A percentile compares a stretch with the other conserved stretches of the same genome.
phyloP scores from a whole-genome alignment of 805 yeast genomes.

The Scheffersomyces coipomensis region DNA sequence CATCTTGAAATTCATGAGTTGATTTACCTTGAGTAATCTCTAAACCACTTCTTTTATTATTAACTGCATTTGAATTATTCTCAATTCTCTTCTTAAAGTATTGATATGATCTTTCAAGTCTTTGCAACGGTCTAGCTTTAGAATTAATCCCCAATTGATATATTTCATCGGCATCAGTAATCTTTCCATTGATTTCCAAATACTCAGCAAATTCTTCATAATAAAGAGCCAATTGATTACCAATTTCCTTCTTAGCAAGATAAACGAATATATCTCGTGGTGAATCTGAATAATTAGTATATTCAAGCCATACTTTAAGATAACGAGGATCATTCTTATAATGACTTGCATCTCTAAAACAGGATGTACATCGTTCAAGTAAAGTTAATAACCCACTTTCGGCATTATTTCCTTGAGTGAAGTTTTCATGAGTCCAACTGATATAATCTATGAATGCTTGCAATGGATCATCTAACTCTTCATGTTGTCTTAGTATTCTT shows the following conservation, averaged over 20 bases:
- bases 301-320: constrained; percentile 77
- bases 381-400: constrained; percentile 66
- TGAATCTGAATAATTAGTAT: constrained; percentile 64
- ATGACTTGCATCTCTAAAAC: constrained; percentile 59
- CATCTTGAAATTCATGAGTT: constrained; percentile 7
- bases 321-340: constrained; percentile 85
- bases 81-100: constrained; percentile 44
- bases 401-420: constrained; percentile 58
- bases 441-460: constrained; percentile 74
- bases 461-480: constrained; percentile 79
- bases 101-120: constrained; percentile 33
- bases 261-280: constrained; percentile 72
- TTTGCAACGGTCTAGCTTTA: constrained; percentile 61
- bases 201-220: constrained; percentile 77
- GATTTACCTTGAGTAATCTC: not conserved
- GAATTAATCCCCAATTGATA: constrained; percentile 55
- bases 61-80: not conserved
- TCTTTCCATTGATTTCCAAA: constrained; percentile 50
- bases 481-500: constrained; percentile 43
- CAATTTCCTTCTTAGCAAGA: constrained; percentile 70
- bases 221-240: constrained; percentile 60
- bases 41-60: not conserved
- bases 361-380: constrained; percentile 70
- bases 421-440: constrained; percentile 64
- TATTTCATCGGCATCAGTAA: constrained; percentile 57